Conservation (phyloP, 495 filamentous ascomycete genomes). For the Entonaema liquescens region DNA sequence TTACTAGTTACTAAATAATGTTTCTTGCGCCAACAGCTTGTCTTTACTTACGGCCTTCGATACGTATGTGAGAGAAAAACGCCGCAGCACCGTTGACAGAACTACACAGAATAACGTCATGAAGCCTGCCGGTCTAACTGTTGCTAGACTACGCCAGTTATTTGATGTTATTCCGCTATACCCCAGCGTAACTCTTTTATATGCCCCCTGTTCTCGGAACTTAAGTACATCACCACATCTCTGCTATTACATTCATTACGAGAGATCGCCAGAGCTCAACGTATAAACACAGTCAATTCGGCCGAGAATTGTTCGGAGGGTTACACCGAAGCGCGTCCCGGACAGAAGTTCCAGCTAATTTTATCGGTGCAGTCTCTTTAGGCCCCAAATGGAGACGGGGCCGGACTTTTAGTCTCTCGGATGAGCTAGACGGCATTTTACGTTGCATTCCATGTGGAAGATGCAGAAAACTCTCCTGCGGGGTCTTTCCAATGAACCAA, state of each 20-base stretch:
- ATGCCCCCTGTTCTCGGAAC: too few species aligned
- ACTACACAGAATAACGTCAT: too few species aligned
- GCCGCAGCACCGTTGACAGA: too few species aligned
- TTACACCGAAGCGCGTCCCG: constrained; percentile 29
- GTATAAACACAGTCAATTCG: constrained; percentile 15
- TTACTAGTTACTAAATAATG: constrained; percentile 30
- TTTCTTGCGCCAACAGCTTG: constrained; percentile 9
- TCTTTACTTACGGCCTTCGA: constrained; percentile 10
- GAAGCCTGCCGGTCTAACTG: too few species aligned
- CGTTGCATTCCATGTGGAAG: constrained; percentile 31
- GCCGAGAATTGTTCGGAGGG: constrained; percentile 29
- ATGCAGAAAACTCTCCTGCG: constrained; percentile 18
- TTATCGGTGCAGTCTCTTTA: constrained; percentile 18
- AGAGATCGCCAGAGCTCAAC: constrained; percentile 1
- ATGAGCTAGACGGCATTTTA: constrained; percentile 20
- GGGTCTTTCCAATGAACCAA: constrained; percentile 7
- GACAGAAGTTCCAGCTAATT: constrained; percentile 21
- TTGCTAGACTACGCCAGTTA: too few species aligned
- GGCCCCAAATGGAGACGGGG: constrained; percentile 27
- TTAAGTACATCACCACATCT: too few species aligned
- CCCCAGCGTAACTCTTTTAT: too few species aligned
- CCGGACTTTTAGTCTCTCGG: constrained; percentile 27
- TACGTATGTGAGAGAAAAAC: too few species aligned
- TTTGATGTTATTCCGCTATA: too few species aligned
- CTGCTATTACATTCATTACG: too few species aligned